phyloP scores from a whole-genome alignment of 1,284 basidiomycete genomes.

The Takashimella tepidaria region DNA sequence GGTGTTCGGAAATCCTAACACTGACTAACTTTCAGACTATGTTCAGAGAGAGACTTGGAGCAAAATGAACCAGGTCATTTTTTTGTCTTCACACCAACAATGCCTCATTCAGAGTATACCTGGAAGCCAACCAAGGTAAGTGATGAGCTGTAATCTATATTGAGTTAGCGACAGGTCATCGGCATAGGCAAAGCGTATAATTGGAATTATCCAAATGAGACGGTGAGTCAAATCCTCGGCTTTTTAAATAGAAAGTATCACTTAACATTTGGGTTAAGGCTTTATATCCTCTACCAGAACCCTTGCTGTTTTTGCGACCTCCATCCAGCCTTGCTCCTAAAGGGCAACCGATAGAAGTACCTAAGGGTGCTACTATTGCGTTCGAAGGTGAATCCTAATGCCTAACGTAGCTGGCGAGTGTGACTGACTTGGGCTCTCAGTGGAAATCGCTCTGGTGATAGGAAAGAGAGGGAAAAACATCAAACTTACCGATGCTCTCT shows the following conservation, averaged over 20 bases:
- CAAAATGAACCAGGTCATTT: too few relatives aligned
- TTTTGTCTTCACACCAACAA: too few relatives aligned
- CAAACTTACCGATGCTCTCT: background rate
- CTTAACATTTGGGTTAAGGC: too few relatives aligned
- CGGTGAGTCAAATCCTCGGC: background rate
- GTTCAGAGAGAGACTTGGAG: too few relatives aligned
- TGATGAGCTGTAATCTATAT: too few relatives aligned
- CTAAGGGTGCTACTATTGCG: background rate
- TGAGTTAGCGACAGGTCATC: background rate
- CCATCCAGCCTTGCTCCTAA: background rate
- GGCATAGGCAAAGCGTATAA: background rate
- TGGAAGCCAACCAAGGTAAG: too few relatives aligned
- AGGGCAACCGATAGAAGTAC: background rate
- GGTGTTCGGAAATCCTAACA: too few relatives aligned
- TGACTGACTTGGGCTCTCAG: too few relatives aligned
- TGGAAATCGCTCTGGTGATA: background rate
- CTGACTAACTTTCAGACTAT: too few relatives aligned
- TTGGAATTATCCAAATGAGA: background rate
- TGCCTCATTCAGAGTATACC: too few relatives aligned
- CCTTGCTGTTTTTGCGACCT: background rate
- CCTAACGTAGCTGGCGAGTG: background rate
- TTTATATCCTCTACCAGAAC: background rate
- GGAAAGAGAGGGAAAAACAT: background rate
- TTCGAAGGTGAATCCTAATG: background rate
- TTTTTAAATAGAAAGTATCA: too few relatives aligned